Conservation (phyloP, 192 early-diverging fungal species). For the Backusella psychrophila region DNA sequence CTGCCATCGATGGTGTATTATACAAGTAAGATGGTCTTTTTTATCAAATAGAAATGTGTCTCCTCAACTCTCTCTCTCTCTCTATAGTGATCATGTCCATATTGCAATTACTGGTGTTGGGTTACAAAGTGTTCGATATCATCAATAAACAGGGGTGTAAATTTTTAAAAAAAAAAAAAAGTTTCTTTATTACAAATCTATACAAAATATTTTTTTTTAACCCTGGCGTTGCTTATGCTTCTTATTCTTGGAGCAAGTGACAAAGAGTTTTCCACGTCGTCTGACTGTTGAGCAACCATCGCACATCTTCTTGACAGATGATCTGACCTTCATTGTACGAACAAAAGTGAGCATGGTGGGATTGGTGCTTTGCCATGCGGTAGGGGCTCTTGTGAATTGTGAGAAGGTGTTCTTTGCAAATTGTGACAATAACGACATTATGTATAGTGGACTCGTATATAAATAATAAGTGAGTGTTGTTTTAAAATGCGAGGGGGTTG, state of each 20-base stretch:
- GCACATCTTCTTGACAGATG: slow-evolving; percentile 88
- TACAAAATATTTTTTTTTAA: slow-evolving; percentile 41
- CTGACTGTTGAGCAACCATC: slow-evolving; percentile 86
- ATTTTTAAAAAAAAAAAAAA: neutral
- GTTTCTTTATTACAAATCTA: slow-evolving; percentile 9
- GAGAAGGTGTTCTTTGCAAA: slow-evolving; percentile 3
- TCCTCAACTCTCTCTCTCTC: neutral
- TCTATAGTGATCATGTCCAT: slow-evolving; percentile 9
- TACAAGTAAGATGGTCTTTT: slow-evolving; percentile 3
- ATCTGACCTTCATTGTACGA: slow-evolving; percentile 85
- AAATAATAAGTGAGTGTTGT: neutral
- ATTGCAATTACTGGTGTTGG: slow-evolving; percentile 58
- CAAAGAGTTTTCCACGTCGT: slow-evolving; percentile 81
- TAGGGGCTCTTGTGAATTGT: slow-evolving; percentile 16
- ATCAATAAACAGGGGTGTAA: neutral
- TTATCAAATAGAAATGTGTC: neutral
- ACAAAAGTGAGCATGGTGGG: slow-evolving; percentile 30
- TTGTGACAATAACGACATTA: slow-evolving; percentile 19
- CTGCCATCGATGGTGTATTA: slow-evolving; percentile 46
- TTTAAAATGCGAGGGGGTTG: neutral
- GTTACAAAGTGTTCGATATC: slow-evolving; percentile 37
- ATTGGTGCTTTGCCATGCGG: slow-evolving; percentile 12
- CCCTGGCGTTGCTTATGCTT: slow-evolving; percentile 96
- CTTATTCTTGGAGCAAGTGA: slow-evolving; percentile 87
- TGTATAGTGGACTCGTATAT: neutral